phyloP scores from a whole-genome alignment of 352 stramenopile genomes.

The Blastocystis sp. region DNA sequence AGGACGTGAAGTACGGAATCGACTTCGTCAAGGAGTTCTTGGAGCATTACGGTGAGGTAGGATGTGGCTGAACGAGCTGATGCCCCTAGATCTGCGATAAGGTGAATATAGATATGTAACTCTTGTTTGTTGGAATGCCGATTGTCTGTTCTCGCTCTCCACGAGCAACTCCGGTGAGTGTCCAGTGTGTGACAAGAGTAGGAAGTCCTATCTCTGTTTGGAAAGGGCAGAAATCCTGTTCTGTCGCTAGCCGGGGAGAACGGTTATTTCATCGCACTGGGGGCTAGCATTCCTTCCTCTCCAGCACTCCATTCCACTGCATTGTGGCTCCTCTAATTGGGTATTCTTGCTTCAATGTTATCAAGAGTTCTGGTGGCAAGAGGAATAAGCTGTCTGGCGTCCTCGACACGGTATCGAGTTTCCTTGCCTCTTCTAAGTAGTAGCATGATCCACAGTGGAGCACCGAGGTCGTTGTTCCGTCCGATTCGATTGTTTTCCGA shows the following conservation, averaged over 20 bases:
- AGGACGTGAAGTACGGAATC: constrained; percentile 80
- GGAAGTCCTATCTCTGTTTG: no score
- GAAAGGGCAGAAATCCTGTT: background rate
- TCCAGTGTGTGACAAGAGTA: no score
- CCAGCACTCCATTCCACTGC: constrained; percentile 5
- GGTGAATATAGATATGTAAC: constrained; percentile 16
- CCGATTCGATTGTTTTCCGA: constrained; percentile 45
- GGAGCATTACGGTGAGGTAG: constrained; percentile 85
- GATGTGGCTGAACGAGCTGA: background rate
- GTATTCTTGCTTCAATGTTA: constrained; percentile 36
- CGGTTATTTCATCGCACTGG: background rate
- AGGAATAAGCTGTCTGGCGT: constrained; percentile 29
- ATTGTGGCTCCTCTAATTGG: background rate
- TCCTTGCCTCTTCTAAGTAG: background rate
- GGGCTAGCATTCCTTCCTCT: background rate
- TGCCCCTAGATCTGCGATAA: constrained; percentile 22
- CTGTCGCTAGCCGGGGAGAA: background rate
- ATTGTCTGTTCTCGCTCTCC: background rate
- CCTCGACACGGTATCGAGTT: constrained; percentile 38
- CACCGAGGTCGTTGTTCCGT: background rate
- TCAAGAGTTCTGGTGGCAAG: constrained; percentile 34
- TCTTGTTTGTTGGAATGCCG: background rate
- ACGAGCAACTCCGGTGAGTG: no score
- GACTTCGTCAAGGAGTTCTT: constrained; percentile 90
- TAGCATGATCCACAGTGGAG: constrained; percentile 32